Base-by-base conservation (phyloP, 805 yeast genomes). In the Barnettozyma salicaria region DNA sequence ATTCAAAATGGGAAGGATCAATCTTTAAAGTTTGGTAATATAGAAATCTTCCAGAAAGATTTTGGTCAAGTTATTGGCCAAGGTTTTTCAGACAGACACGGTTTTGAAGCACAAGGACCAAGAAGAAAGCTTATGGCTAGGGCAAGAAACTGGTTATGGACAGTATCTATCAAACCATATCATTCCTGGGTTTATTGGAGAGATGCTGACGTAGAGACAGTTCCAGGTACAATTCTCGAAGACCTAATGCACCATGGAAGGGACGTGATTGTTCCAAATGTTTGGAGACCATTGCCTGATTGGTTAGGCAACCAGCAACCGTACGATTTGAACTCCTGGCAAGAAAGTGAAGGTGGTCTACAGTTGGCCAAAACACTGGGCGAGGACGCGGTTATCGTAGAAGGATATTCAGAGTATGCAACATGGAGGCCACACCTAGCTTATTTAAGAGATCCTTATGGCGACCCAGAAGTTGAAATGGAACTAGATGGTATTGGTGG, bases 371-470 rank as follows among this genome's bases (percentile, higher is more conserved):
- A 76, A 31, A 61, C 70, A 8, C 68, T 90, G 36, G 89, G 81
- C 55, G 97, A 90, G 58, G 96, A 92, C 63, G 95, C 95, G 1
- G 95, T 92, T 40, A 89, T 90, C 41, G 98, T 90, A 10, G 98
- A 90, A 65, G 98, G 98, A 14, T 88, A 88, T 58, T 92, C 85
- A 14, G 98, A 90, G 63, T 92, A 87, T 59, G 95, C 95, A 31
- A 90, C 98, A 2, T 90, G 97, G 97, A 74, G 98, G 62, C 95
- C 97, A 2, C 97, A 90, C 64, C 70, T 90, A 50, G 97, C 97
- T 1, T 90, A 92, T 56, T 71, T 90, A 57, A 71, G 97, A 50
- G 97, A 90, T 53, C 96, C 96, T 5, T 80, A 84, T 54, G 98
- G 97, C 18, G 92, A 88, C 60, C 90, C 94, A 12, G 90, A 85